A percentile compares a stretch with the other conserved stretches of the same genome.
phyloP scores from a whole-genome alignment of 768 basidiomycete genomes.

The Mycena haematopus region DNA sequence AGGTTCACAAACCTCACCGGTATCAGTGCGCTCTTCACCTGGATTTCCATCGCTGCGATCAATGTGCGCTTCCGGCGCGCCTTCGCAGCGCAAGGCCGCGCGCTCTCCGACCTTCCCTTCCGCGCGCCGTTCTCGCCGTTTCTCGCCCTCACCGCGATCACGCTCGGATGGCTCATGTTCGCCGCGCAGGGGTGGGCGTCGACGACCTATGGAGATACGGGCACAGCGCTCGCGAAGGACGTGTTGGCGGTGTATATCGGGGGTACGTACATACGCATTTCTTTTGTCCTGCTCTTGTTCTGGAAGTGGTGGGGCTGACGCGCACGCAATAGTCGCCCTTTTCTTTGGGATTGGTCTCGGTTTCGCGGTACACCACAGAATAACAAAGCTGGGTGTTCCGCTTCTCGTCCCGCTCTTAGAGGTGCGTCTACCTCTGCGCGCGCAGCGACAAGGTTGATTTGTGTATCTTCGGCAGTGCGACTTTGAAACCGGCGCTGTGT shows the following conservation, averaged over 20 bases:
- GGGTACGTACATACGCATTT: background rate
- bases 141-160: conserved; percentile 56
- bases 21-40: conserved; percentile 70
- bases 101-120: conserved; percentile 63
- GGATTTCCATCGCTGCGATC: conserved; percentile 63
- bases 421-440: conserved; percentile 32
- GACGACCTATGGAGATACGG: conserved; percentile 48
- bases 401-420: conserved; percentile 13
- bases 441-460: conserved; percentile 28
- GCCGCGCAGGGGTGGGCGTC: conserved; percentile 61
- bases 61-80: conserved; percentile 69
- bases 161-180: conserved; percentile 59
- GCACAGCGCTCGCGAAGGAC: conserved; percentile 46
- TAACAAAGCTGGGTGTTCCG: conserved; percentile 20
- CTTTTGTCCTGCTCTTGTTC: background rate
- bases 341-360: conserved; percentile 23
- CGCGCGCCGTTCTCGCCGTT: conserved; percentile 59
- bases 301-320: background rate
- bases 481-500: conserved; percentile 60
- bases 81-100: conserved; percentile 58
- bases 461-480: conserved; percentile 46
- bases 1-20: conserved; percentile 65
- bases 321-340: conserved; percentile 8
- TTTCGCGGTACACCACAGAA: conserved; percentile 19
- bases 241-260: conserved; percentile 9